These are phyloP conservation scores for Diddensiella caesifluorescens DNA, from an alignment of 805 yeast genomes.

Conservation along the genomic window DNA sequence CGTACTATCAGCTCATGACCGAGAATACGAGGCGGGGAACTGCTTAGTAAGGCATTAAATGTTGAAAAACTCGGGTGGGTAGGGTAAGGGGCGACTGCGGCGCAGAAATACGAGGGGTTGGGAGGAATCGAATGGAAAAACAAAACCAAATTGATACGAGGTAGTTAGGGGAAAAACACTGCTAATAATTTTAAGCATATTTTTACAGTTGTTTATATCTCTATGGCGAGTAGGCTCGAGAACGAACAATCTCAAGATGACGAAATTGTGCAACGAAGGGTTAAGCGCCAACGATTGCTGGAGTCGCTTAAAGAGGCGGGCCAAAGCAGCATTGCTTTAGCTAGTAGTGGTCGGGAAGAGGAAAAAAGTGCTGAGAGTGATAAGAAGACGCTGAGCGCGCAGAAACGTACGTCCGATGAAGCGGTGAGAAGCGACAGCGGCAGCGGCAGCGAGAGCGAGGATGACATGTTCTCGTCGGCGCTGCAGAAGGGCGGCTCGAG, in stretches of 20 bases:
- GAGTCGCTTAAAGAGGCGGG: constrained; percentile 6
- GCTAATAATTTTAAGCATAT: too few relatives aligned
- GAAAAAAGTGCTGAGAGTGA: constrained; percentile 3
- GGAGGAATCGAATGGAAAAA: too few relatives aligned
- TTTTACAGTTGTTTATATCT: too few relatives aligned
- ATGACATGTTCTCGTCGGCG: constrained; percentile 27
- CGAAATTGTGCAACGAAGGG: constrained; percentile 20
- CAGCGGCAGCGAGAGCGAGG: constrained; percentile 19
- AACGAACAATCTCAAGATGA: constrained; percentile 21
- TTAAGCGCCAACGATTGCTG: constrained; percentile 19
- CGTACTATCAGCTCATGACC: too few relatives aligned
- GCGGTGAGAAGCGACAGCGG: not conserved
- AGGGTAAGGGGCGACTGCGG: too few relatives aligned
- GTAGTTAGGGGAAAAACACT: too few relatives aligned
- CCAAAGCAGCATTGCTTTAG: not conserved
- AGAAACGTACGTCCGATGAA: not conserved
- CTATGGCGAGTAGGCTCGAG: too few relatives aligned
- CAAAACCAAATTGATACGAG: too few relatives aligned
- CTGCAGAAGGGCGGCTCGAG: not conserved
- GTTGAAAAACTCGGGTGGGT: too few relatives aligned
- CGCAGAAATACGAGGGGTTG: too few relatives aligned
- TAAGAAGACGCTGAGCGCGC: not conserved
- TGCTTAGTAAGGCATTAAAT: too few relatives aligned
- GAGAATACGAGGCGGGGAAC: too few relatives aligned
- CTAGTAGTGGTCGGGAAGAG: not conserved